Evolutionary conservation across 768 basidiomycete species (phyloP), one percentile per base, ranked within the genome.

Genomic region (Mycena galopus): DNA sequence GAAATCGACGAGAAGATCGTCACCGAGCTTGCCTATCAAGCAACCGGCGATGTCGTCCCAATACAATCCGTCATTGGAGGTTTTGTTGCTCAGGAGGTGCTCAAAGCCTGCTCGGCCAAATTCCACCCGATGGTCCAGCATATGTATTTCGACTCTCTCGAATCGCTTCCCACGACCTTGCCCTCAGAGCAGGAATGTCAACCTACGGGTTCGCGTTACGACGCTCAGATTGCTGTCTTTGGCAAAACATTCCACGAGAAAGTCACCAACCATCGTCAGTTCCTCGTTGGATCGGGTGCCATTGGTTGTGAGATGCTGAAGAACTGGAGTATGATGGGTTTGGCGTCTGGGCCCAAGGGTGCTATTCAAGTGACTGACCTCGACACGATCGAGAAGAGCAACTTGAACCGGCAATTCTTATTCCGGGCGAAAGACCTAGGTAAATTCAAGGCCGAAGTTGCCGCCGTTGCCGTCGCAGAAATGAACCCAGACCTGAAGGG

Each of bases 271-370:
- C 91, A 96, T 79, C 90, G 94, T 30, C 95, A 99, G 78, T 99
- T 99, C 89, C 88, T 99, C 55, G 98, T 99, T 67, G 98, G 98
- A 11, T 92, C 97, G n/a, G 98, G 98, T 55, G 98, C 98, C 39
- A 99, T 99, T 80, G 98, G 98, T 23, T 99, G 98, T 79, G 98
- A 99, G 85, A 99, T 99, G 98, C 85, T 99, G 78, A 99, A 99
- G 88, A 99, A 99, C 83, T 99, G 98, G 98, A 94, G 95, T 75
- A 94, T 99, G 96, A 97, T 99, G 88, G 98, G 98, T 72, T 85
- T 99, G 56, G 97, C 90, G 9, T 89, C 92, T 33, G 95, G 95
- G 14, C 86, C 89, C 19, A 86, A 91, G 50, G 98, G 95, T 12
- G 83, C 88, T 62, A 94, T 99, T 67, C 92, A 97, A 77, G 95